Conservation (phyloP, 306 rosid genomes). For the Canavalia gladiata region DNA sequence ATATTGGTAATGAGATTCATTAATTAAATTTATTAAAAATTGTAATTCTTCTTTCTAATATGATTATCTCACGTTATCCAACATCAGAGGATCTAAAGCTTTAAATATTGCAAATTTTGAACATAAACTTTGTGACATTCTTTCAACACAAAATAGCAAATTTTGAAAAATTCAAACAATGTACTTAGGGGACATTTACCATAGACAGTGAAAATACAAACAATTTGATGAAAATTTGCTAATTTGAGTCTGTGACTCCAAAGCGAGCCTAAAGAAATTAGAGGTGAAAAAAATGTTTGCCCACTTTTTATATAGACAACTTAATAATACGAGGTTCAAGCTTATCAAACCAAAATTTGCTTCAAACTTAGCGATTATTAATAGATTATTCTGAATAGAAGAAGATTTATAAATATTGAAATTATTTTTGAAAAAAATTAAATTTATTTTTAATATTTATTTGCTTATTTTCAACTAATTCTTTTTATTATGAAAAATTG, state of each 20-base stretch:
- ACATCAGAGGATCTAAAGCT: too few relatives aligned
- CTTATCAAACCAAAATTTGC: constrained; percentile 55
- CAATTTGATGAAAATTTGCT: background rate
- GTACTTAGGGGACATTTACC: background rate
- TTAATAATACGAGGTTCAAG: constrained; percentile 49
- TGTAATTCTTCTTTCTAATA: too few relatives aligned
- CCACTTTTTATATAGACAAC: constrained; percentile 47
- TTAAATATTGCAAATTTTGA: background rate
- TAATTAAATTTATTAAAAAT: too few relatives aligned
- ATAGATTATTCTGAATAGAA: too few relatives aligned
- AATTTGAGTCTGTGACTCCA: constrained; percentile 50
- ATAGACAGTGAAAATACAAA: background rate
- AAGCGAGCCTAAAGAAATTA: constrained; percentile 49
- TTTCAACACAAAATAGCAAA: background rate
- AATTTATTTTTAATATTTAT: too few relatives aligned
- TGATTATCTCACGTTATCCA: too few relatives aligned
- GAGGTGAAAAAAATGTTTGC: constrained; percentile 47
- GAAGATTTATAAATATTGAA: too few relatives aligned
- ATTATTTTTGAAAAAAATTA: too few relatives aligned
- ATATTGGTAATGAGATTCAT: too few relatives aligned
- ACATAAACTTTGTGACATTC: background rate
- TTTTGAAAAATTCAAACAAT: background rate
- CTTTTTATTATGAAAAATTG: too few relatives aligned
- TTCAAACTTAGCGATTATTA: constrained; percentile 15
- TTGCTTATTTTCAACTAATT: too few relatives aligned